Evolutionary conservation across 2,329 filamentous ascomycete species (phyloP), one percentile per base, ranked within the genome.

Genomic region (Pseudomassariella vexata): DNA sequence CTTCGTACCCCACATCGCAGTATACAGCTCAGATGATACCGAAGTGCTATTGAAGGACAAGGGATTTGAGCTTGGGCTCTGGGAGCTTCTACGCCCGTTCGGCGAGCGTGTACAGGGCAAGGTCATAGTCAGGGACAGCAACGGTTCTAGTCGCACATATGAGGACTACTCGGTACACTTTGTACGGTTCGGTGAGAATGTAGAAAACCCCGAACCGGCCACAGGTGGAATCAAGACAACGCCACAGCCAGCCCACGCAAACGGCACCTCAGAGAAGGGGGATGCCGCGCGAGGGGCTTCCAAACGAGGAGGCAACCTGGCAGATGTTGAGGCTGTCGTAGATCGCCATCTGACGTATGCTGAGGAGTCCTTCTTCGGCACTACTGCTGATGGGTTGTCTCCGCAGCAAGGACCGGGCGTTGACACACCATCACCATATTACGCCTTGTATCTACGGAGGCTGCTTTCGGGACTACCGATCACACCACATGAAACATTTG

Each of bases 111-210:
- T 96, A 1, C 76, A 82, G 30, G 92, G 92, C 19, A 94, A 92
- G 51, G 82, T 98, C 31, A 85, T 85, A 4, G 82, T 96, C 34
- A 71, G 92, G 47, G 92, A 98, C 59, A 95, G 89, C 52, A 79
- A 85, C 45, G 90, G 92, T 7, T 76, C 82, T 25, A 89, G 87
- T 53, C 79, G 79, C 51, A 75, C 77, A 23, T 90, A 84, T 65
- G 90, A 95, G 34, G 88, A 96, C 55, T 98, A 88, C 58, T 82
- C 86, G 1, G 73, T 98, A 36, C 82, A 87, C 34, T 95, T 98
- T 55, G 79, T 83, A 5, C 74, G 77, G 37, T 75, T 94, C 34
- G 79, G 78, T 2, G 66, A 73, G 42, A 65, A 70, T 15, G 52
- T 78, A 11, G 71, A 76, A 45, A 57, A 64, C 29, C 68, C 70